Percentiles rank a stretch among this genome's conserved stretches.
Conservation (phyloP, 2,329 filamentous ascomycete species). For the Neonectria punicea region DNA sequence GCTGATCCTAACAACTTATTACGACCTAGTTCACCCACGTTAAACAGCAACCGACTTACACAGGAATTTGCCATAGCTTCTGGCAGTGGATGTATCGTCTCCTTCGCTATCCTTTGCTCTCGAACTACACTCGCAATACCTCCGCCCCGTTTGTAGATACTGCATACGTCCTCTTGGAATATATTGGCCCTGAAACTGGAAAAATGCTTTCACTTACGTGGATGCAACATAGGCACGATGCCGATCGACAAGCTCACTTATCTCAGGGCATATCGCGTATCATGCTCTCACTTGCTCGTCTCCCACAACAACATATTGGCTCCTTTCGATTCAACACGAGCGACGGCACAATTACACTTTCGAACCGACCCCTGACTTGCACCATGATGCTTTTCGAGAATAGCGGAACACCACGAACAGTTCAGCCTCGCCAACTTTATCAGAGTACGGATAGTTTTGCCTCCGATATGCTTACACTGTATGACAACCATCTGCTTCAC, state of each 20-base stretch:
- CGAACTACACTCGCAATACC: slow-evolving; percentile 21
- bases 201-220: slow-evolving; percentile 34
- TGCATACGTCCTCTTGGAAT: slow-evolving; percentile 33
- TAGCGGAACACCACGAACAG: neutral
- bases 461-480: neutral
- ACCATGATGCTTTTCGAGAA: neutral
- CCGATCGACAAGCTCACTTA: neutral
- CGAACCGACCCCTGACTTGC: neutral
- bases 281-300: neutral
- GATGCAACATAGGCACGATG: slow-evolving; percentile 17
- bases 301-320: neutral
- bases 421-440: neutral
- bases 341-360: neutral
- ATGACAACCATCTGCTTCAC: slow-evolving; percentile 37
- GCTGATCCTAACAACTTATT: too few species aligned
- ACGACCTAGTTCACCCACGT: slow-evolving; percentile 29
- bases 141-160: slow-evolving; percentile 7
- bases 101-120: slow-evolving; percentile 28
- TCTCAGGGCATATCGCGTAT: neutral
- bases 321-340: neutral
- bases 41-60: slow-evolving; percentile 12
- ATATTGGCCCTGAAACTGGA: slow-evolving; percentile 29
- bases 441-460: neutral
- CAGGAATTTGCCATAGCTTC: slow-evolving; percentile 3
- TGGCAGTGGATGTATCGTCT: slow-evolving; percentile 18